A percentile compares a stretch with the other conserved stretches of the same genome.
phyloP scores from a whole-genome alignment of 805 yeast genomes.

The Barnettozyma populi region DNA sequence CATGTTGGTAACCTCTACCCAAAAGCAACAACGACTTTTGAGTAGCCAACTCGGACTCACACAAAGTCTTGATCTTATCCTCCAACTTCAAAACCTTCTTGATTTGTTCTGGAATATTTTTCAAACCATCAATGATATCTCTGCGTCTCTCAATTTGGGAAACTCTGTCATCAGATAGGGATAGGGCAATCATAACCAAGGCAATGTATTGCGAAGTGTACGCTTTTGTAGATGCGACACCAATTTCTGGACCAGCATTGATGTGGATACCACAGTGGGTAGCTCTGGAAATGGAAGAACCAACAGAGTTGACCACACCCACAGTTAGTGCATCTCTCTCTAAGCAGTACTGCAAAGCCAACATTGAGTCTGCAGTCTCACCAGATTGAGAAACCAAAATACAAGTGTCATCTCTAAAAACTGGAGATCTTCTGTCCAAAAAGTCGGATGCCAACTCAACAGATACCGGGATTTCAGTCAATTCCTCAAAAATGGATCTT shows the following conservation, averaged over 20 bases:
- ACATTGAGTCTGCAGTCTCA: slow-evolving; percentile 96
- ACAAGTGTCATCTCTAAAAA: slow-evolving; percentile 96
- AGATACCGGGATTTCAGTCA: slow-evolving; percentile 89
- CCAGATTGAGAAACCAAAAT: slow-evolving; percentile 98
- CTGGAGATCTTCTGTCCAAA: slow-evolving; percentile 92
- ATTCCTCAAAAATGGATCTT: slow-evolving; percentile 91
- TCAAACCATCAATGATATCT: slow-evolving; percentile 83
- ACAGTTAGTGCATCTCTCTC: slow-evolving; percentile 97
- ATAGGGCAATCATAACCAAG: slow-evolving; percentile 91
- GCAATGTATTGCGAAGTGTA: slow-evolving; percentile 98
- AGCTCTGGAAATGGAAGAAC: slow-evolving; percentile 92
- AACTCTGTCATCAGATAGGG: slow-evolving; percentile 87
- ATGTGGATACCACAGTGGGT: slow-evolving; percentile 99
- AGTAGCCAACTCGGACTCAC: slow-evolving; percentile 63
- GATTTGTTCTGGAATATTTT: slow-evolving; percentile 81
- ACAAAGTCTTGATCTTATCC: slow-evolving; percentile 66
- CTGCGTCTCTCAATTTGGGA: slow-evolving; percentile 70
- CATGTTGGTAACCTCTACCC: slow-evolving; percentile 97
- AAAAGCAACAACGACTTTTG: slow-evolving; percentile 85
- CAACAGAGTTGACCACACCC: slow-evolving; percentile 96
- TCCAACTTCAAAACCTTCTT: slow-evolving; percentile 69
- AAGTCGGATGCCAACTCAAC: slow-evolving; percentile 94
- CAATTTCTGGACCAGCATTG: slow-evolving; percentile 99
- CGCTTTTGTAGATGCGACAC: slow-evolving; percentile 98
- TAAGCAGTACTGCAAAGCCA: slow-evolving; percentile 90